phyloP scores from a whole-genome alignment of 139 green algal species.

The Chlorella vulgaris region DNA sequence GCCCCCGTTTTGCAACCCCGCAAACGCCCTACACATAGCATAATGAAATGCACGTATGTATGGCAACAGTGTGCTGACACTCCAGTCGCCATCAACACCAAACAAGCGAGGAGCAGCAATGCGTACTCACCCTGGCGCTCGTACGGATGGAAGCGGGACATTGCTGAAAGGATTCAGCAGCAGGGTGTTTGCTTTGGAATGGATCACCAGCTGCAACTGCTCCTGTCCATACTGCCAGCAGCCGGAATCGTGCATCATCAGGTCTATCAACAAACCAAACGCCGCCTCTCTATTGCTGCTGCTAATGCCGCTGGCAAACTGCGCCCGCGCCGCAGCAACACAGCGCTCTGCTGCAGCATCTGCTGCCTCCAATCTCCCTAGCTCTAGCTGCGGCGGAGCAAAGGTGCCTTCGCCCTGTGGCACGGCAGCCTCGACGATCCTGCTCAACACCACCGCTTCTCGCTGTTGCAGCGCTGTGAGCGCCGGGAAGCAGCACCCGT shows the following conservation, averaged over 20 bases:
- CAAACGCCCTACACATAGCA: not conserved
- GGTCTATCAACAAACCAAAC: constrained; percentile 39
- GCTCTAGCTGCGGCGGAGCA: too few relatives aligned
- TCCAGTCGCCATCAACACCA: too few relatives aligned
- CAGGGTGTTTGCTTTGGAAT: not conserved
- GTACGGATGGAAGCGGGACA: not conserved
- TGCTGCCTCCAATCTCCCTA: too few relatives aligned
- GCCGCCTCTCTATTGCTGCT: constrained; percentile 20
- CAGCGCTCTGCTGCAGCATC: constrained; percentile 3
- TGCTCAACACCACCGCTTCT: not conserved
- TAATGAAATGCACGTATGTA: too few relatives aligned
- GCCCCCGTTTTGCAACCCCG: constrained; percentile 69
- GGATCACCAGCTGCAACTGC: not conserved
- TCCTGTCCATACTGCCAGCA: constrained; percentile 15
- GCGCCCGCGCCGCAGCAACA: not conserved
- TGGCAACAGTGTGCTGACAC: too few relatives aligned
- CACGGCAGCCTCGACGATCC: not conserved
- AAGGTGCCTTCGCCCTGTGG: too few relatives aligned
- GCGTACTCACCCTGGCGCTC: not conserved
- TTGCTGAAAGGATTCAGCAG: not conserved
- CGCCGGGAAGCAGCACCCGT: constrained; percentile 14
- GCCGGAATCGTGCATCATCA: constrained; percentile 27
- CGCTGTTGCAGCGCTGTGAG: not conserved
- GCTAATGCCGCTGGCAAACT: not conserved
- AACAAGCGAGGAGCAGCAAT: too few relatives aligned